Evolutionary conservation across 192 early-diverging fungal genomes (phyloP), one percentile per base, ranked within the genome.

Genomic region (Umbelopsis sp.): DNA sequence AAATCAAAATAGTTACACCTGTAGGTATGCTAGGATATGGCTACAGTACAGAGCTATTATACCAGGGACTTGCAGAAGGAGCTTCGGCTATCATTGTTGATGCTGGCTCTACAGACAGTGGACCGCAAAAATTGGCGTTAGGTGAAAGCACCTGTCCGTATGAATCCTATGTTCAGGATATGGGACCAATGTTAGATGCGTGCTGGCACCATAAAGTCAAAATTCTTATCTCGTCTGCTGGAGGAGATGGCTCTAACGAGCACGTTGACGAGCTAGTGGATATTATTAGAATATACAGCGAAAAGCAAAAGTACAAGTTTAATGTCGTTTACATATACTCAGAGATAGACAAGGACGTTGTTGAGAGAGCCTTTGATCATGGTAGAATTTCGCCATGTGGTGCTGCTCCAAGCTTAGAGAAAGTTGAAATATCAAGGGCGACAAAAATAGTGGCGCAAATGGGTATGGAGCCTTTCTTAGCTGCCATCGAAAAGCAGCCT

Each of bases 111-210:
- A 71, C 70, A 7, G 70, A 71, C 4, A 61, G 52, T 22, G 70
- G 70, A 46, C 70, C 70, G 23, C 70, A 71, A 64, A 71, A 71
- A 3, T 25, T 71, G 16, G 70, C 70, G 13, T 27, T 71, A 27
- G 70, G 70, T 20, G 52, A 35, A 21, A 71, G 41, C 6, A 64
- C 70, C 6, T 71, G 70, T 30, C 52, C 53, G 6, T n/a, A 37
- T 47, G 70, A 71, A 35, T 44, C 70, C 18, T 71, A 71, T 46
- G 55, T 46, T 33, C 41, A 41, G 4, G 70, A 71, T 49, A 9
- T 71, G 44, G 37, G 41, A 4, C 53, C 70, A 4, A 35, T 71
- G 5, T 11, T 71, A 22, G 70, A 71, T 25, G 70, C 70, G 10
- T 71, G 70, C 45, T 71, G 44, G 23, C 52, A 58, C 37, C 53